Base-by-base conservation (phyloP, 2,329 filamentous ascomycete genomes). In the Sporothrix curviconia region DNA sequence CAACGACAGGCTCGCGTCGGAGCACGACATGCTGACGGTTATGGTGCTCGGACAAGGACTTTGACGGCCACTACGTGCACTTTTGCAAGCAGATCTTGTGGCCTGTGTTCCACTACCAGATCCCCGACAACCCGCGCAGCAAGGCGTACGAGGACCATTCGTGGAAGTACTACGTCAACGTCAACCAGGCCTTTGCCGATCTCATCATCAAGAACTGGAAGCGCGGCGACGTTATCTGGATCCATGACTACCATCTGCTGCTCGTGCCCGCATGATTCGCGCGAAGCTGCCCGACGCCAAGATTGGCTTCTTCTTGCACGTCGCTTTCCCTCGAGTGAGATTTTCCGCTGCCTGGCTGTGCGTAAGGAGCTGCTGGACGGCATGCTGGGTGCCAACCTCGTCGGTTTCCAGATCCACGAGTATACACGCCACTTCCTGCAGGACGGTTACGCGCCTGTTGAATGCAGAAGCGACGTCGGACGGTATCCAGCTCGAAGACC, bases 71-170 rank as follows among this genome's bases (percentile, higher is more conserved):
- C 72, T 97, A 97, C 68, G 84, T 87, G 12, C 92, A 96, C 72
- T 97, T 94, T 70, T 96, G 92, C 84, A 97, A 97, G 76, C 90
- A 92, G 68, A 96, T 97, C 56, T 78, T 97, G 7, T 97, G 92
- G 92, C 92, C 92, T 1, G 92, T 96, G 60, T 95, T 97, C 72
- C 92, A 97, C 73, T 97, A 97, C 71, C 92, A 96, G 72, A 95
- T 97, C 59, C 94, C 92, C 0, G 94, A 97, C 69, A 95, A 95
- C 68, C 92, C 92, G 25, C 96, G 96, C 78, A 96, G 91, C 82
- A 97, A 97, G 71, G 92, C 92, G 0, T 97, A 96, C 70, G 88
- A 95, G 70, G 92, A 97, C 65, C 92, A 97, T 72, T 96, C 92
- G 0, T 97, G 92, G 90, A 82, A 91, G 64, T 95, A 90, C 75